Base-by-base conservation (phyloP, 768 basidiomycete genomes). In the Chlorophyllum brunneum region DNA sequence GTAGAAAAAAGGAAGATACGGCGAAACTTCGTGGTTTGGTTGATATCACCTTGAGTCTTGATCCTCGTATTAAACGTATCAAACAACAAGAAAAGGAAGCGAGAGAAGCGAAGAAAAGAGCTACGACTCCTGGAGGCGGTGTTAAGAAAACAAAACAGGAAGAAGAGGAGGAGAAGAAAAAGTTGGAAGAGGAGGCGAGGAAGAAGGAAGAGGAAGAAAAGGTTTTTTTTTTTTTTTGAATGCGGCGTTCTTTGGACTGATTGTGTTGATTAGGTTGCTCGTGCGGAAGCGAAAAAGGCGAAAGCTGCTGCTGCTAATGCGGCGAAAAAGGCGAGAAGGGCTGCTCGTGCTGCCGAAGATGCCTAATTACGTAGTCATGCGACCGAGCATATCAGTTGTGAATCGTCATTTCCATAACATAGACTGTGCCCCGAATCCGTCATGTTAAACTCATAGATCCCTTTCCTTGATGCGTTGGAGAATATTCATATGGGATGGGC, bases 51-150 rank as follows among this genome's bases (percentile, higher is more conserved):
- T 80, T 97, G 42, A 72, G 74, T 58, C 68, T 85, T 51, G 95
- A 99, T 67, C 95, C 95, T 22, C 88, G 95, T 57, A 97, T 99
- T 77, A 98, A 93, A 73, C 80, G 92, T 50, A 94, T 97, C 79
- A 95, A 94, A 69, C 88, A 91, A 60, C 83, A 95, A 65, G 95
- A 98, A 71, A 98, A 98, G 68, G 92, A 88, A 56, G 90, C 90
- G 0, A 78, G 93, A 9, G 93, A 94, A 61, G 88, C 90, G 31
- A 98, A 97, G 77, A 94, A 92, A 75, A 70, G 65, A 67, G 58
- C 70, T 66, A 51, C 58, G 10, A 70, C 75, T 26, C 70, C 75
- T 8, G 78, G 76, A 49, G 77, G 69, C 7, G 77, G 82, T 34
- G 73, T 77, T 37, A 86, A 85, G 67, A 85, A 84, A 55, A 83